These are phyloP conservation scores for Lentinula sp. DNA, from an alignment of 768 basidiomycete species.

Conservation along the genomic window DNA sequence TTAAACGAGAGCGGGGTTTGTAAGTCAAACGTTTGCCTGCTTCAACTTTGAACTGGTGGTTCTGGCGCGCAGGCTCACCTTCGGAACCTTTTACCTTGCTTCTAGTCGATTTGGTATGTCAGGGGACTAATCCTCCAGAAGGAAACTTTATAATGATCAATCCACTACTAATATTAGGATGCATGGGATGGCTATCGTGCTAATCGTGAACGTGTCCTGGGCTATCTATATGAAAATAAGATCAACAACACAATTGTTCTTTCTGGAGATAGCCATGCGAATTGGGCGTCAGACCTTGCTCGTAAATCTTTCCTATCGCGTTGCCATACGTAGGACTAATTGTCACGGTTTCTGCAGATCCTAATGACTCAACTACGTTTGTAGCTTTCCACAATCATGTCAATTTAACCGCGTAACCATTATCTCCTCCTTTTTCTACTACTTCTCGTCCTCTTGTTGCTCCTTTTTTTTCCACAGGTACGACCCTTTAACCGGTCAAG, in stretches of 20 bases:
- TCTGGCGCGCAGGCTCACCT: neutral
- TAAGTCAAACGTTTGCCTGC: constrained; percentile 15
- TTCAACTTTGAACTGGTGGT: neutral
- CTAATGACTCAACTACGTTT: constrained; percentile 41
- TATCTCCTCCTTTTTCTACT: neutral
- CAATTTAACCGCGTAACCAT: neutral
- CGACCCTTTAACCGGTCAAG: constrained; percentile 39
- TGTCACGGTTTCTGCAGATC: constrained; percentile 22
- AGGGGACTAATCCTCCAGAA: neutral
- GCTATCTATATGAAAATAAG: constrained; percentile 41
- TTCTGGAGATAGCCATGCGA: constrained; percentile 59
- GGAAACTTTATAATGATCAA: neutral
- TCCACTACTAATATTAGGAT: constrained; percentile 25
- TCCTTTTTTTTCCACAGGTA: constrained; percentile 25
- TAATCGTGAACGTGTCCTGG: constrained; percentile 44
- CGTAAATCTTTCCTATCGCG: constrained; percentile 25
- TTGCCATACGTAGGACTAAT: neutral
- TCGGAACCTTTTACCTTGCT: neutral
- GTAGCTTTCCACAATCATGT: constrained; percentile 10
- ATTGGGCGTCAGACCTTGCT: constrained; percentile 55
- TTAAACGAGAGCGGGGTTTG: constrained; percentile 31
- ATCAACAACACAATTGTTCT: constrained; percentile 52
- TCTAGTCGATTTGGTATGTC: constrained; percentile 20
- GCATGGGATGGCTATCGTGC: constrained; percentile 59
- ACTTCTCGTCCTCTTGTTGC: neutral